A percentile compares a stretch with the other conserved stretches of the same genome.
These are phyloP conservation scores for Plectranthus barbatus DNA, from an alignment of 257 asterid species.

Conservation along the genomic window DNA sequence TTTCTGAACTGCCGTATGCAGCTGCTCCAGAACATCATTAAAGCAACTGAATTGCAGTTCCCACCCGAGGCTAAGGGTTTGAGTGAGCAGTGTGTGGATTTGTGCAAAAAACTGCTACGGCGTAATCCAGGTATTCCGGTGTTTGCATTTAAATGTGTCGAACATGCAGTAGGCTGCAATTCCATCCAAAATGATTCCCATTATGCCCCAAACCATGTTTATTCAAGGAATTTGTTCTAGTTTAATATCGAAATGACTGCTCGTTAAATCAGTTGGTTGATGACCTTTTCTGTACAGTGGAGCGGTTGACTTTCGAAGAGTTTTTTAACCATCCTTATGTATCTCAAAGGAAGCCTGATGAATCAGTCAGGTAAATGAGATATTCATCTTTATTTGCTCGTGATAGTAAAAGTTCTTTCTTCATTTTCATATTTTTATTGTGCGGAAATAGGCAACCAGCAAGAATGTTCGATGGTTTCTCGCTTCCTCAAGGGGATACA, in stretches of 20 bases:
- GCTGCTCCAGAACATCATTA: constrained; percentile 80
- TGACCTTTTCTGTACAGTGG: constrained; percentile 43
- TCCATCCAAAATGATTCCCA: not conserved
- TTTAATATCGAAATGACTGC: not conserved
- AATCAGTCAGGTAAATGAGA: constrained; percentile 42
- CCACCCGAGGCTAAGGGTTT: constrained; percentile 65
- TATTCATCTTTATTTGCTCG: constrained; percentile 12
- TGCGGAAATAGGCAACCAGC: constrained; percentile 45
- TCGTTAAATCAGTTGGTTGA: constrained; percentile 8
- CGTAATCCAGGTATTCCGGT: constrained; percentile 68
- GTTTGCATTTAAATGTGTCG: constrained; percentile 6
- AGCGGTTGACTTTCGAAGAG: constrained; percentile 91
- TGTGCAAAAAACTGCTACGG: constrained; percentile 81
- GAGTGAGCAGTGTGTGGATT: constrained; percentile 59
- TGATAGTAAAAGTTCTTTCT: constrained; percentile 1
- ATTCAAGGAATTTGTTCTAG: not conserved
- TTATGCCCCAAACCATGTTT: not conserved
- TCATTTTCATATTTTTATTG: constrained; percentile 3
- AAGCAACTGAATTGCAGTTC: constrained; percentile 65
- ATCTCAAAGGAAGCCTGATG: constrained; percentile 45
- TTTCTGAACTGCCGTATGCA: constrained; percentile 30
- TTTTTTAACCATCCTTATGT: constrained; percentile 92
- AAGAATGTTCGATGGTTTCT: constrained; percentile 34
- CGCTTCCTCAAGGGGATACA: constrained; percentile 37
- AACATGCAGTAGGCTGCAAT: not conserved